These are phyloP conservation scores for Aureobasidium melanogenum DNA, from an alignment of 2,329 filamentous ascomycete genomes.

Conservation along the genomic window DNA sequence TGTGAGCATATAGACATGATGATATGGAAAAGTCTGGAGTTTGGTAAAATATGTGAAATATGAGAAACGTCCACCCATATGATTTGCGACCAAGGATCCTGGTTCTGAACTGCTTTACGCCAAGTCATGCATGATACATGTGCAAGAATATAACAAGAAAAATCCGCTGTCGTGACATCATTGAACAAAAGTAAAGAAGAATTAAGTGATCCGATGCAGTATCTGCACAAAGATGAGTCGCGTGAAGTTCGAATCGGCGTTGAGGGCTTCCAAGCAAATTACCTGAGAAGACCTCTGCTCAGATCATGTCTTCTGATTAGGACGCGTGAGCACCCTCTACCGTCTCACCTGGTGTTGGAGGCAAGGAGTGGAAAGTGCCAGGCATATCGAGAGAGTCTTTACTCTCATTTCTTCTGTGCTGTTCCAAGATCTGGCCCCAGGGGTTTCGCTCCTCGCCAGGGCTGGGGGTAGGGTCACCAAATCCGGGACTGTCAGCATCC, in stretches of 20 bases:
- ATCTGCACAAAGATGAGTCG: neutral
- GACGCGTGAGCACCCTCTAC: neutral
- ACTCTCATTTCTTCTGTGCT: conserved; percentile 15
- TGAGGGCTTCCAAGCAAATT: neutral
- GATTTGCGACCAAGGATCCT: neutral
- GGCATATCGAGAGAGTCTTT: conserved; percentile 21
- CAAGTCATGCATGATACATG: neutral
- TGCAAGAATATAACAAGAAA: neutral
- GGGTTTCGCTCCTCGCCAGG: conserved; percentile 16
- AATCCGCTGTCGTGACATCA: conserved; percentile 7
- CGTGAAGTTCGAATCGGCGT: neutral
- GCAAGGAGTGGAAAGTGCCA: conserved; percentile 24
- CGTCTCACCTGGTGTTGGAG: conserved; percentile 14
- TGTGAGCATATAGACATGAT: neutral
- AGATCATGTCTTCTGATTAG: neutral
- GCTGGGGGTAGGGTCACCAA: neutral
- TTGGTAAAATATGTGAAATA: neutral
- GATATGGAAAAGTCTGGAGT: neutral
- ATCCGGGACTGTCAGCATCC: neutral
- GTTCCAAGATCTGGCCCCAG: conserved; percentile 19
- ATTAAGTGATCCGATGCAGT: neutral
- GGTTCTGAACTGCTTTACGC: neutral
- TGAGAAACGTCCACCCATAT: neutral
- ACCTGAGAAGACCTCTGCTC: neutral
- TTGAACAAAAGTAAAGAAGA: neutral